Evolutionary conservation across 352 stramenopile genomes (phyloP), one percentile per base, ranked within the genome.

Genomic region (Pythium scleroteichum): DNA sequence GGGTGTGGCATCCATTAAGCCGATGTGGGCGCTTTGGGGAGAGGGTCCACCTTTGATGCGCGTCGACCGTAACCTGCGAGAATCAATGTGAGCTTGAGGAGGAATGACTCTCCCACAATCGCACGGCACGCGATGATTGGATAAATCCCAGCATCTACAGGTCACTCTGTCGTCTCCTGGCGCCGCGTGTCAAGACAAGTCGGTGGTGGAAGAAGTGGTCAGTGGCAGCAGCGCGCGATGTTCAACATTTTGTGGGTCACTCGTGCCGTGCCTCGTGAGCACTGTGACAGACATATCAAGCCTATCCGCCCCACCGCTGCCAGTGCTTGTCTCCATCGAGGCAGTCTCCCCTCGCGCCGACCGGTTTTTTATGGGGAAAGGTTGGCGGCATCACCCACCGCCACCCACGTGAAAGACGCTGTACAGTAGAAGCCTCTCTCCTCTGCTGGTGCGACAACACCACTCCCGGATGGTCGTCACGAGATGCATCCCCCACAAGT

Each of bases 121-220:
- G 52, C 50, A 67, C 61, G 56, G 51, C n/a, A 23, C 39, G 1
- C 38, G 52, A 19, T 67, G 45, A 67, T 67, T 67, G 60, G 60
- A 10, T 20, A 40, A 64, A 55, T 59, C 35, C 14, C 9, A 3
- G 17, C 10, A 22, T 14, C 26, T 62, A 53, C 62, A 69, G 59
- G 39, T 59, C 22, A 26, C 32, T 46, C 41, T 41, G 38, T 41
- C 46, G 54, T 33, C 51, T 66, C 50, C 41, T 69, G 33, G 46
- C 33, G 62, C 62, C 62, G 62, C 62, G 62, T 69, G 62, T 69
- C 62, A 63, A 59, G 22, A 13, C 14, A 16, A 35, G 53, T 67
- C 38, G 44, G 59, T 66, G 59, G 29, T 22, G n/a, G 12, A 53
- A 58, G 22, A 35, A 26, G 4, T 4, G 26, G 8, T 54, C 33